Evolutionary conservation across 1,284 basidiomycete species (phyloP).

Genomic region (Trametes pubescens): DNA sequence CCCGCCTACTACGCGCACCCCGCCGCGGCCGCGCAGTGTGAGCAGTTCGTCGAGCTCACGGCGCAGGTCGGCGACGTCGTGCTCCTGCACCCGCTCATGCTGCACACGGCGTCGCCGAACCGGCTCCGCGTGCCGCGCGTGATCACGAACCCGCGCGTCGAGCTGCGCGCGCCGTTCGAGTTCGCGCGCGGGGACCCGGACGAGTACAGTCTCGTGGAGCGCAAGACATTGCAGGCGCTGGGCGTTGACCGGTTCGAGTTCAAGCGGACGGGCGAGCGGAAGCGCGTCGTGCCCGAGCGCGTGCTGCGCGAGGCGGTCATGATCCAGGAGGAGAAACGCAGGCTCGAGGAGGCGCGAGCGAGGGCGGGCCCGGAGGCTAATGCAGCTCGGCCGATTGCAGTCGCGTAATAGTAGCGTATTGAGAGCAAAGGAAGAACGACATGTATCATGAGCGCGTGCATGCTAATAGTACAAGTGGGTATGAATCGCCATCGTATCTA

Average conservation of each 20-base stretch:
- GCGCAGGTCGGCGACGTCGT: conserved; percentile 67
- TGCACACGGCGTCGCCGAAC: conserved; percentile 71
- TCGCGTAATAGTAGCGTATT: conserved; percentile 29
- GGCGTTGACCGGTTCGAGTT: conserved; percentile 56
- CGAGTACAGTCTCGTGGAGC: conserved; percentile 59
- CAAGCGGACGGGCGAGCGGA: conserved; percentile 40
- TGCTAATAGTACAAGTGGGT: conserved; percentile 20
- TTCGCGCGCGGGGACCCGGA: conserved; percentile 54
- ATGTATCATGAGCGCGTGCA: background rate
- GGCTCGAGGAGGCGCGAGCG: conserved; percentile 36
- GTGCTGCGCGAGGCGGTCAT: conserved; percentile 42
- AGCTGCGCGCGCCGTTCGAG: conserved; percentile 60
- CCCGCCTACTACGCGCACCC: conserved; percentile 55
- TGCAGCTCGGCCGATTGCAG: conserved; percentile 34
- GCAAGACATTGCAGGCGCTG: conserved; percentile 61
- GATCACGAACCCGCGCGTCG: conserved; percentile 69
- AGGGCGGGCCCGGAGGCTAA: conserved; percentile 14
- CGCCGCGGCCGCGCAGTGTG: conserved; percentile 50
- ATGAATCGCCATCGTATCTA: conserved; percentile 4
- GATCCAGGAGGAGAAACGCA: conserved; percentile 45
- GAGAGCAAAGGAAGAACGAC: background rate
- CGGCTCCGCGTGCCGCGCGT: conserved; percentile 58
- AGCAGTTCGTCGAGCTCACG: conserved; percentile 63
- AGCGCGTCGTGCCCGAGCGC: conserved; percentile 42
- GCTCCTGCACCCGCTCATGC: conserved; percentile 69